A percentile compares a stretch with the other conserved stretches of the same genome.
Evolutionary conservation across 2,329 filamentous ascomycete species (phyloP).

Genomic region (Paraphoma chrysanthemicola): DNA sequence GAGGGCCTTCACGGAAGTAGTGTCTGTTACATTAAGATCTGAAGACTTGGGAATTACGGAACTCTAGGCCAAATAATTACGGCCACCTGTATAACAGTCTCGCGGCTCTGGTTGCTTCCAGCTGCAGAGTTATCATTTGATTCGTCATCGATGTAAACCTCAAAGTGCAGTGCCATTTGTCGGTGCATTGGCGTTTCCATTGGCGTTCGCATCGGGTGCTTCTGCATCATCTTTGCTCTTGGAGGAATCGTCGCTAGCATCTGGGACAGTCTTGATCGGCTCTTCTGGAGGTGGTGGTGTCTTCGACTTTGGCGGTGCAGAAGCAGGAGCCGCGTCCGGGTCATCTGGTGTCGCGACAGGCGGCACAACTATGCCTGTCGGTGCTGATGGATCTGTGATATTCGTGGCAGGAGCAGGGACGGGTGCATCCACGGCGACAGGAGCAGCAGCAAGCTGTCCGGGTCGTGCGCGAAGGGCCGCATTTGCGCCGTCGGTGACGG

Average conservation of each 20-base stretch:
- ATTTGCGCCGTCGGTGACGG: constrained; percentile 9
- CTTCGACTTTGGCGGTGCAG: constrained; percentile 19
- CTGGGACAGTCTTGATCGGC: neutral
- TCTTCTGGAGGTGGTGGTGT: constrained; percentile 4
- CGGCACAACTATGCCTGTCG: constrained; percentile 11
- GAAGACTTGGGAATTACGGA: too few relatives aligned
- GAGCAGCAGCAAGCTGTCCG: neutral
- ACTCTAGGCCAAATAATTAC: too few relatives aligned
- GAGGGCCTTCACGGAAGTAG: too few relatives aligned
- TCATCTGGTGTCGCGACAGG: constrained; percentile 17
- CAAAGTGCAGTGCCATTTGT: neutral
- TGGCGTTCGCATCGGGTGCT: neutral
- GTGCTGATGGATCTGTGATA: constrained; percentile 13
- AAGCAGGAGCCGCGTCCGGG: constrained; percentile 24
- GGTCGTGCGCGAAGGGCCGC: constrained; percentile 11
- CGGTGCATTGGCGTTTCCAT: neutral
- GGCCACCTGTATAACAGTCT: too few relatives aligned
- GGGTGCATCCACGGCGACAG: neutral
- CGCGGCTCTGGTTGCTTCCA: neutral
- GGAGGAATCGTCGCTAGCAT: neutral
- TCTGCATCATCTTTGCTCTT: neutral
- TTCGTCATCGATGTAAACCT: neutral
- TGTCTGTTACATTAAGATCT: too few relatives aligned
- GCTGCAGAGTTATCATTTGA: neutral
- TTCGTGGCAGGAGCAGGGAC: constrained; percentile 3